Conservation (phyloP, 805 yeast genomes). For the Wickerhamiella spandovensis region DNA sequence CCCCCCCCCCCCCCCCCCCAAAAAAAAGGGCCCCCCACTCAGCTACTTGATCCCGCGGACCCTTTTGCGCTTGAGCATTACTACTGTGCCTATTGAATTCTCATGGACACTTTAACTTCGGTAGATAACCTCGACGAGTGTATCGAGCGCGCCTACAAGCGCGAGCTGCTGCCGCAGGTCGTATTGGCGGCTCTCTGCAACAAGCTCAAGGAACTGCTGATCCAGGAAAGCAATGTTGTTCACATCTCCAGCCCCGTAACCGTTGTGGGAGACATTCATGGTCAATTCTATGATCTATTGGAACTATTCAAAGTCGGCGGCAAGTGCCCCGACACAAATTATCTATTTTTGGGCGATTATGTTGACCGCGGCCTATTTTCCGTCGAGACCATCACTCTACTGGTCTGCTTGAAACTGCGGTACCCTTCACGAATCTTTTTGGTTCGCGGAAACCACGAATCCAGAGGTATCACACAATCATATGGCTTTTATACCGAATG, state of each 20-base stretch:
- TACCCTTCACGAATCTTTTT: conserved; percentile 75
- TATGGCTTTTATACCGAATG: conserved; percentile 97
- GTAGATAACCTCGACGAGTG: conserved; percentile 46
- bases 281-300: conserved; percentile 85
- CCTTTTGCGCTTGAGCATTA: too few relatives aligned
- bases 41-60: too few relatives aligned
- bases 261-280: conserved; percentile 95
- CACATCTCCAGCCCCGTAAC: conserved; percentile 78
- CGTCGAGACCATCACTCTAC: conserved; percentile 77
- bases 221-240: conserved; percentile 76
- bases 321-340: conserved; percentile 82
- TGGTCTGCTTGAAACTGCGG: conserved; percentile 71
- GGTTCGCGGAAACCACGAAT: conserved; percentile 91
- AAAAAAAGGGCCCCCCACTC: background rate
- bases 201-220: conserved; percentile 66
- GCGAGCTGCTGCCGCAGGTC: conserved; percentile 56
- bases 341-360: conserved; percentile 86
- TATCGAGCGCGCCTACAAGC: conserved; percentile 47
- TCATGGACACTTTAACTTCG: conserved; percentile 10
- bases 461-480: conserved; percentile 90
- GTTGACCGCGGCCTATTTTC: conserved; percentile 93
- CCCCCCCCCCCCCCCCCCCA: too few relatives aligned
- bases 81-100: background rate
- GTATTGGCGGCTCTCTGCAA: conserved; percentile 63
- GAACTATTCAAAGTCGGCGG: conserved; percentile 95